These are phyloP conservation scores for Amanita pallidorosea DNA, from an alignment of 768 basidiomycete species.

Conservation along the genomic window DNA sequence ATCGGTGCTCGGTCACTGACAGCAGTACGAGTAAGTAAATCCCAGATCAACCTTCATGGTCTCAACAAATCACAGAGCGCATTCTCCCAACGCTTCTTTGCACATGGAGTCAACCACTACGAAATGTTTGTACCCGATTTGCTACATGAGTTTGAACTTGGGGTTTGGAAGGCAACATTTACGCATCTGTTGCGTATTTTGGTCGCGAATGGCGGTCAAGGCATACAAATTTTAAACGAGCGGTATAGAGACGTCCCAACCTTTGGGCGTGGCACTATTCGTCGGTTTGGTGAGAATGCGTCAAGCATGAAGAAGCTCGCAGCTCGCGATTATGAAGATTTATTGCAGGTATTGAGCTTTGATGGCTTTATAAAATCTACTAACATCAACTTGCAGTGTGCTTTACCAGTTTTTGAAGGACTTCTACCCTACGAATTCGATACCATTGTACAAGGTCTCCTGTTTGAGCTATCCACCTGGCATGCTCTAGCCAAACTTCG, in stretches of 20 bases:
- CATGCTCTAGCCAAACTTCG: slow-evolving; percentile 24
- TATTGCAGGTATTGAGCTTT: not conserved
- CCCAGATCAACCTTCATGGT: no score
- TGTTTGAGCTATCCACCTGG: slow-evolving; percentile 23
- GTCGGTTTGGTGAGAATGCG: slow-evolving; percentile 20
- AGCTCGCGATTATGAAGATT: slow-evolving; percentile 28
- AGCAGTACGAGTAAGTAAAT: no score
- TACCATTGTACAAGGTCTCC: slow-evolving; percentile 13
- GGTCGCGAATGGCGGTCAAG: slow-evolving; percentile 3
- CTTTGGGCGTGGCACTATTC: slow-evolving; percentile 23
- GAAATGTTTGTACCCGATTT: not conserved
- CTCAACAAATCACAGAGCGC: slow-evolving; percentile 9
- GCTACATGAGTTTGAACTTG: slow-evolving; percentile 8
- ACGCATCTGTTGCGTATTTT: slow-evolving; percentile 16
- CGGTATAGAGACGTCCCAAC: slow-evolving; percentile 18
- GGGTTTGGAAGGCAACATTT: slow-evolving; percentile 27
- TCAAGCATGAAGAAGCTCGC: slow-evolving; percentile 21
- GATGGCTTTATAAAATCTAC: no score
- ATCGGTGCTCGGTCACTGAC: not conserved
- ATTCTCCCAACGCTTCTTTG: slow-evolving; percentile 13
- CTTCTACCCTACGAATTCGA: slow-evolving; percentile 21
- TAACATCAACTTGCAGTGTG: slow-evolving; percentile 11
- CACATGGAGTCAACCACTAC: slow-evolving; percentile 15
- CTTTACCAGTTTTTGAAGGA: slow-evolving; percentile 23
- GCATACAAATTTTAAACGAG: slow-evolving; percentile 13